Evolutionary conservation across 1,284 basidiomycete genomes (phyloP).

Genomic region (Irpex rosettiformis): DNA sequence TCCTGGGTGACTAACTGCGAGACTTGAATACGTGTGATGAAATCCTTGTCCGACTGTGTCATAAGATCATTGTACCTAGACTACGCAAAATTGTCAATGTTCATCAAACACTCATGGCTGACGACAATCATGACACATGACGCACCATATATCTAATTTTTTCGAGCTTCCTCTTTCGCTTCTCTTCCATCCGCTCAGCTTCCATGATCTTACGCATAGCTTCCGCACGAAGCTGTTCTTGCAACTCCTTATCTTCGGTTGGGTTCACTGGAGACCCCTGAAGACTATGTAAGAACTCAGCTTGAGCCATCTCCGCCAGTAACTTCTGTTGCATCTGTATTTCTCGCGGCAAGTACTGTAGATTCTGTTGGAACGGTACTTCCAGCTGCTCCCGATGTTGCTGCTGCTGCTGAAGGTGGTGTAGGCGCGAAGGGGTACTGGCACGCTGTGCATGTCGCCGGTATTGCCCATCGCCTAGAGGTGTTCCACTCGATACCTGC

Average conservation of each 20-base stretch:
- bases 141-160: slow-evolving; percentile 86
- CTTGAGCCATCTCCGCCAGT: slow-evolving; percentile 67
- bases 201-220: slow-evolving; percentile 86
- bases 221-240: slow-evolving; percentile 59
- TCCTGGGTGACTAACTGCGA: slow-evolving; percentile 96
- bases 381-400: slow-evolving; percentile 34
- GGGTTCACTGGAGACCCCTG: slow-evolving; percentile 36
- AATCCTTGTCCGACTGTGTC: slow-evolving; percentile 99
- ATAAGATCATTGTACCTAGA: slow-evolving; percentile 97
- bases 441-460: slow-evolving; percentile 50
- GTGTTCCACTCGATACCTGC: slow-evolving; percentile 39
- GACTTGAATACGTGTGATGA: slow-evolving; percentile 98
- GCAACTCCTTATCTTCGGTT: slow-evolving; percentile 19
- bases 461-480: slow-evolving; percentile 27
- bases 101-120: not conserved
- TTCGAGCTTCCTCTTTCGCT: slow-evolving; percentile 71
- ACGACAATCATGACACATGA: not conserved
- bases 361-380: slow-evolving; percentile 41
- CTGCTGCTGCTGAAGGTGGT: slow-evolving; percentile 8
- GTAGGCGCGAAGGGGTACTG: slow-evolving; percentile 26
- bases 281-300: slow-evolving; percentile 60
- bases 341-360: slow-evolving; percentile 52
- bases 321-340: slow-evolving; percentile 70
- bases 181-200: slow-evolving; percentile 83
- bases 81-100: slow-evolving; percentile 38